Conservation (phyloP, 805 yeast genomes). For the Priceomyces carsonii region DNA sequence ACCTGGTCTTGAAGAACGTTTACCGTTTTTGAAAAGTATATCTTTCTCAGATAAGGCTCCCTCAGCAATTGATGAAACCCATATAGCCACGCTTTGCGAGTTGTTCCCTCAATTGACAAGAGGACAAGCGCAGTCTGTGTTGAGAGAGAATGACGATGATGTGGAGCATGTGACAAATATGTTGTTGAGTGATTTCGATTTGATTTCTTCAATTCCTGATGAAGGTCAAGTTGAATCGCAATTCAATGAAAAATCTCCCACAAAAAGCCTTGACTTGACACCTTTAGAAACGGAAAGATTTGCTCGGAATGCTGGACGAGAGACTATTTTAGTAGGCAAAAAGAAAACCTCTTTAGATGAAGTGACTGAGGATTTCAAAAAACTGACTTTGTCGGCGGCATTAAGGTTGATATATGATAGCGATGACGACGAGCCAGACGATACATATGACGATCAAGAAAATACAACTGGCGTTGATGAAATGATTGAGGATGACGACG, state of each 20-base stretch:
- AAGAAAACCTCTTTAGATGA: conserved; percentile 16
- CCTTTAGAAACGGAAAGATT: conserved; percentile 31
- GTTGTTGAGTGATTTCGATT: conserved; percentile 62
- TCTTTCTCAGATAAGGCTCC: conserved; percentile 9
- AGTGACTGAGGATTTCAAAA: conserved; percentile 45
- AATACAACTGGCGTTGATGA: conserved; percentile 28
- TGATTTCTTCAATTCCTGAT: conserved; percentile 29
- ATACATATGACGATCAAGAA: conserved; percentile 61
- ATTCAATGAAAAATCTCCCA: conserved; percentile 5
- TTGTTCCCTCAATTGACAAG: conserved; percentile 65
- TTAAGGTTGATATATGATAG: conserved; percentile 63
- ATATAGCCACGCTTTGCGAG: conserved; percentile 47
- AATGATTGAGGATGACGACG: conserved; percentile 13
- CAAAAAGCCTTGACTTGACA: conserved; percentile 15
- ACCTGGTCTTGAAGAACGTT: conserved; percentile 53
- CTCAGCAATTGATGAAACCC: conserved; percentile 22
- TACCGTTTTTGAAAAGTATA: conserved; percentile 44
- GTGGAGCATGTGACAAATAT: conserved; percentile 59
- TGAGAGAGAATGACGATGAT: conserved; percentile 48
- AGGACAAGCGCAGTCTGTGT: conserved; percentile 48
- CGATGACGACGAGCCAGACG: conserved; percentile 87
- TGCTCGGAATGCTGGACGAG: conserved; percentile 23
- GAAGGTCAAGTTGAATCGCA: conserved; percentile 6
- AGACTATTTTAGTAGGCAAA: conserved; percentile 34
- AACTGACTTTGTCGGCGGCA: conserved; percentile 60